Base-by-base conservation (phyloP, 225 moss, liverwort and hornwort genomes). In the Takakia lepidozioides region DNA sequence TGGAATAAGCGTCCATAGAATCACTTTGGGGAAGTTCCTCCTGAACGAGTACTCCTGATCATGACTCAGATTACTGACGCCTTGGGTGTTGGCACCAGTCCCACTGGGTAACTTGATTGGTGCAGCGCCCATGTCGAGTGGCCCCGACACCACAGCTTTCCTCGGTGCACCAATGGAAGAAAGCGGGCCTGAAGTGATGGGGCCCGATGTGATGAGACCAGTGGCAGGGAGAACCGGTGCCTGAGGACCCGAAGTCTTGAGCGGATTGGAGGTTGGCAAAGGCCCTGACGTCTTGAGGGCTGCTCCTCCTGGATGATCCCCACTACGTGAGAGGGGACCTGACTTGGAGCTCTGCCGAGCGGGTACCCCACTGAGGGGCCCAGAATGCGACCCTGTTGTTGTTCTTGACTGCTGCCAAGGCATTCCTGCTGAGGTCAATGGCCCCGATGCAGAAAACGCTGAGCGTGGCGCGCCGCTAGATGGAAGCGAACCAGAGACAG, bases 181-280 rank as follows among this genome's bases (percentile, higher is more conserved):
- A 24, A 83, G 22, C 10, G 72, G 76, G 24, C 86, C 83, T 0
- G 83, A 73, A 0, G 80, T 75, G 0, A 88, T 59, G 0, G 92
- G 83, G 1, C 88, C 88, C 0, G 89, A 93, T 0, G 92, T 93
- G 5, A 93, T 88, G 26, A 88, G 69, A 25, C 93, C 93, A 0
- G 93, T 88, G 0, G 85, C 46, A 1, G 88, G 87, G 10, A 92
- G 52, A 23, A 65, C 61, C 2, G 84, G 74, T 5, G 79, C 42
- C 25, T 48, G 38, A 16, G 70, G 84, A 5, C 84, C 84, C 0
- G 82, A 82, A 0, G 65, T 58, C 24, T 85, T 90, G 1, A 62
- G 59, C 19, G 66, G 66, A 57, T 66, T 71, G 3, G 66, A 52
- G 18, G 57, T 44, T 49, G 67, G 72, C 58, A 66, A 29, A 0